Evolutionary conservation across 768 basidiomycete genomes (phyloP).

Genomic region (Tulasnella calospora): DNA sequence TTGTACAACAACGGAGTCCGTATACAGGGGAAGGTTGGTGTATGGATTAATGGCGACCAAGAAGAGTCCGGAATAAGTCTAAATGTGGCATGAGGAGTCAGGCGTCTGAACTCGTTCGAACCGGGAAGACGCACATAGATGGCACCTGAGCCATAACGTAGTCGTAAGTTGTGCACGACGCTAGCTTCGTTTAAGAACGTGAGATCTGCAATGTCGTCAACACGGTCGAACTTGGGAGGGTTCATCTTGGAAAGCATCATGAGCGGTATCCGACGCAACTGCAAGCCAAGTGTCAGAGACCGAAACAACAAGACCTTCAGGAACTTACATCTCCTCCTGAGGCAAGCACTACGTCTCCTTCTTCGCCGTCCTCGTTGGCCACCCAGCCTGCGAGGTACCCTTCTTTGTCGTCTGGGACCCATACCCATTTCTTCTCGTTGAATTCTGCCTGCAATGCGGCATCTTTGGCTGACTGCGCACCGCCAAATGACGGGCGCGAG

Average conservation of each 20-base stretch:
- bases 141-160: slow-evolving; percentile 83
- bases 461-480: slow-evolving; percentile 65
- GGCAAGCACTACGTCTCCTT: slow-evolving; percentile 79
- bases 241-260: slow-evolving; percentile 93
- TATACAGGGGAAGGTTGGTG: slow-evolving; percentile 84
- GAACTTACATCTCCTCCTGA: slow-evolving; percentile 69
- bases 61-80: slow-evolving; percentile 96
- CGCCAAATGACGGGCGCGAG: slow-evolving; percentile 40
- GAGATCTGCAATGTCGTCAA: slow-evolving; percentile 95
- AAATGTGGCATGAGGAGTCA: slow-evolving; percentile 4
- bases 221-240: slow-evolving; percentile 95
- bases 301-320: background rate
- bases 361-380: slow-evolving; percentile 75
- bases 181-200: slow-evolving; percentile 98
- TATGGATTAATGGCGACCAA: slow-evolving; percentile 98
- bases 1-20: slow-evolving; percentile 78
- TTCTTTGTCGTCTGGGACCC: slow-evolving; percentile 88
- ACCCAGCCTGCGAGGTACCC: slow-evolving; percentile 96
- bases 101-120: background rate
- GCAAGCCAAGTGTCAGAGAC: background rate
- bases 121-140: slow-evolving; percentile 70
- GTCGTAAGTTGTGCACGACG: slow-evolving; percentile 93
- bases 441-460: slow-evolving; percentile 93
- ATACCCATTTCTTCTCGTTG: slow-evolving; percentile 98
- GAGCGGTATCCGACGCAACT: slow-evolving; percentile 44